Base-by-base conservation (phyloP, 2,329 filamentous ascomycete species). In the Ilyonectria destructans region DNA sequence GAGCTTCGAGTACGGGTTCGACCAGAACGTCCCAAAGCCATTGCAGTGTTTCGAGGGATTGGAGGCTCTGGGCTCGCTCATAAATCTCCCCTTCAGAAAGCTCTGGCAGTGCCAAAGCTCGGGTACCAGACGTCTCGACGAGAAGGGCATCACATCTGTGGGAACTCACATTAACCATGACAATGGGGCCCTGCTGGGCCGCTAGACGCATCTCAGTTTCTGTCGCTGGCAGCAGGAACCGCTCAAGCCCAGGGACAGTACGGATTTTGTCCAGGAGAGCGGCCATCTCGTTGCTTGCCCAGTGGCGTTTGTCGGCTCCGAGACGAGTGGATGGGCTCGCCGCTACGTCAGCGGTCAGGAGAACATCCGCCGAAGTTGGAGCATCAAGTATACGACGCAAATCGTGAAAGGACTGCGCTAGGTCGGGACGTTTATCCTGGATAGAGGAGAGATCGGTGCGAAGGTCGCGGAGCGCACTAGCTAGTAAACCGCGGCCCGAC, bases 121-220 rank as follows among this genome's bases (percentile, higher is more conserved):
- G 58, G 21, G 40, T 52, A 12, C 46, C 46, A 10, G 58, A 52
- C 21, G 35, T 5, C 23, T 52, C 46, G 19, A 60, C 9, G 15
- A 60, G 37, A 17, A 60, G 33, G 17, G 58, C 48, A 37, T 60
- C 58, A 31, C 58, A 60, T 17, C 58, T 29, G 17, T 60, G 58
- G 19, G 23, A 52, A 17, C 58, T 60, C 17, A 49, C 48, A 31
- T 60, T 60, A 8, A 60, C 6, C 21, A 23, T 23, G 21, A 60
- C 33, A 52, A 60, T 52, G 13, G 58, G 48, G 4, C 58, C 58
- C 21, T n/a, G 21, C 10, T 26, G 10, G 23, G 58, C 21, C 6
- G 58, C 46, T 10, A 37, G 9, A 7, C 49, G 23, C 46, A 52
- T 52, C 8, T 60, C 58, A 8, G 23, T 35, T 21, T 51, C 33